phyloP scores from a whole-genome alignment of 2,329 filamentous ascomycete genomes.

The Exophiala sp. region DNA sequence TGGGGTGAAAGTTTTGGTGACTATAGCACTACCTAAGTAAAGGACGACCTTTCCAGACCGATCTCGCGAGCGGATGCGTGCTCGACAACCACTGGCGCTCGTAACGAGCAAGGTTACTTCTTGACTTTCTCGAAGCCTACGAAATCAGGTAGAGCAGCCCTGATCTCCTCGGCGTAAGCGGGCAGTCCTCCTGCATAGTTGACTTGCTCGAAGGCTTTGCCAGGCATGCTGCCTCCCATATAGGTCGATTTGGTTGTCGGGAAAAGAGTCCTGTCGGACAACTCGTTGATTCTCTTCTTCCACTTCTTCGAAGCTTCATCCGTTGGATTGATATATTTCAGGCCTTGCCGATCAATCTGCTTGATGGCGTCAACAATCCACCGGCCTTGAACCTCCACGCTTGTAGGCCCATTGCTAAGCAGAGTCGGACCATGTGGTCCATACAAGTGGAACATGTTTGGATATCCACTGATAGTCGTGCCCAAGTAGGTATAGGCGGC shows the following conservation, averaged over 20 bases:
- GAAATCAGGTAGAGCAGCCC: slow-evolving; percentile 20
- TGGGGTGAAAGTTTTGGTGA: too few species aligned
- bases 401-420: slow-evolving; percentile 51
- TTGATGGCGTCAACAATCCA: slow-evolving; percentile 48
- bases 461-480: slow-evolving; percentile 37
- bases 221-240: slow-evolving; percentile 53
- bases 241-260: slow-evolving; percentile 47
- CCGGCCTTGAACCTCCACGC: slow-evolving; percentile 51
- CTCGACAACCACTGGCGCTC: too few species aligned
- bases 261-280: slow-evolving; percentile 37
- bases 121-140: slow-evolving; percentile 26
- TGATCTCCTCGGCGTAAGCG: slow-evolving; percentile 25
- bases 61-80: too few species aligned
- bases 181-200: slow-evolving; percentile 38
- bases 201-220: slow-evolving; percentile 49
- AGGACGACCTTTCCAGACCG: too few species aligned
- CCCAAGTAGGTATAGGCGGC: slow-evolving; percentile 40
- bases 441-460: slow-evolving; percentile 50
- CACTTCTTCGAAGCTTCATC: slow-evolving; percentile 44
- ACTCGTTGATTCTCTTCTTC: slow-evolving; percentile 43
- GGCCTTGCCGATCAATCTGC: slow-evolving; percentile 42
- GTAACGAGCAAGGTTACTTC: too few species aligned
- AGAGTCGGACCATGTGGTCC: slow-evolving; percentile 53
- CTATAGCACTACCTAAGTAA: too few species aligned
- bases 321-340: slow-evolving; percentile 49